These are phyloP conservation scores for Tanozyma kutaoensis DNA, from an alignment of 805 yeast genomes.

Conservation along the genomic window DNA sequence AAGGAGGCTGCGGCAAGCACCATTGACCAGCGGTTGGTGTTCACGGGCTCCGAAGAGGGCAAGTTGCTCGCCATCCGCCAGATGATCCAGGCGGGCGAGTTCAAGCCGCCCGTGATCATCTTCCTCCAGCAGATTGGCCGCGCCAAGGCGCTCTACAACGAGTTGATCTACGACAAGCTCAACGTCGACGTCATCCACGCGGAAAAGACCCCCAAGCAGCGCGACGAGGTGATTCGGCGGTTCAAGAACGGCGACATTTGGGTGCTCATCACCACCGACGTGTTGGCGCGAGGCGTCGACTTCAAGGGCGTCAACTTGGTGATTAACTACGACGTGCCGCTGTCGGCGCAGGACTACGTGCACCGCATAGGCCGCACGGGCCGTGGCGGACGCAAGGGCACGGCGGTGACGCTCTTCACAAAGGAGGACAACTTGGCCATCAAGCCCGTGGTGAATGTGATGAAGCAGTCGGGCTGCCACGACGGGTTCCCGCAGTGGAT, in stretches of 20 bases:
- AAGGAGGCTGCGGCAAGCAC: constrained; percentile 83
- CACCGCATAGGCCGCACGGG: constrained; percentile 99
- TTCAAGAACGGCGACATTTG: constrained; percentile 87
- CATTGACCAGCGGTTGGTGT: constrained; percentile 73
- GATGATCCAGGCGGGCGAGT: constrained; percentile 69
- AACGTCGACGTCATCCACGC: constrained; percentile 96
- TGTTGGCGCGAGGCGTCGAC: constrained; percentile 91
- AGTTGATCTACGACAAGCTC: constrained; percentile 77
- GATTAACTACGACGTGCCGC: constrained; percentile 94
- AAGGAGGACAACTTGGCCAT: constrained; percentile 71
- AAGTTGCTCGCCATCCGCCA: constrained; percentile 85
- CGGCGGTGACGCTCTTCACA: constrained; percentile 86
- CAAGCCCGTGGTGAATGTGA: constrained; percentile 81
- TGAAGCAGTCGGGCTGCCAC: constrained; percentile 80
- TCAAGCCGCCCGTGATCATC: constrained; percentile 85
- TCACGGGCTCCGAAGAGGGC: constrained; percentile 93
- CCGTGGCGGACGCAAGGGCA: constrained; percentile 80
- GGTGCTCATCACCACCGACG: constrained; percentile 96
- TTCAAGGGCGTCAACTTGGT: constrained; percentile 92
- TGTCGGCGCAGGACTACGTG: constrained; percentile 84
- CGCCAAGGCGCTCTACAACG: constrained; percentile 92
- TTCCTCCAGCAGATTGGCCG: constrained; percentile 86
- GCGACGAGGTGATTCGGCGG: constrained; percentile 71
- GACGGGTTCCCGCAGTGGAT: constrained; percentile 68
- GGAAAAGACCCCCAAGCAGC: constrained; percentile 78